Percentiles rank a stretch among this genome's conserved stretches.
These are phyloP conservation scores for Claviceps sp. DNA, from an alignment of 2,329 filamentous ascomycete genomes.

Conservation along the genomic window DNA sequence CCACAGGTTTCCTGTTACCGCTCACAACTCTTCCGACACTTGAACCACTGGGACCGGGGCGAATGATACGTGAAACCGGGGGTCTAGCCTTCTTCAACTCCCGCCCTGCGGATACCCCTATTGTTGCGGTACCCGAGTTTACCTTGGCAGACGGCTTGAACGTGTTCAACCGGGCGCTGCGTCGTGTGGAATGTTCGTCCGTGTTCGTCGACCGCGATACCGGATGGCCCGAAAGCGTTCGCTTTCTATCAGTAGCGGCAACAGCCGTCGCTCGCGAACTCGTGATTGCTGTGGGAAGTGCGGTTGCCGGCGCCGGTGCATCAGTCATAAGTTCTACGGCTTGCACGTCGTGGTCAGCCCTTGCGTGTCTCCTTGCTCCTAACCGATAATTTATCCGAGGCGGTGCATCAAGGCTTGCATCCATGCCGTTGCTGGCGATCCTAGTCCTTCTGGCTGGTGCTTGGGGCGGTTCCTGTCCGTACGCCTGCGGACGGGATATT, in stretches of 20 bases:
- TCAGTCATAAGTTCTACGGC: constrained; percentile 29
- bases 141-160: constrained; percentile 58
- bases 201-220: constrained; percentile 36
- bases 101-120: constrained; percentile 45
- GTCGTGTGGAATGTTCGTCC: constrained; percentile 48
- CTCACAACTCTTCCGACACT: constrained; percentile 79
- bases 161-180: constrained; percentile 57
- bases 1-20: constrained; percentile 67
- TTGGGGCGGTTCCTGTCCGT: constrained; percentile 33
- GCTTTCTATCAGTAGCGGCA: constrained; percentile 57
- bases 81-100: constrained; percentile 78
- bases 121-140: constrained; percentile 41
- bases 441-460: constrained; percentile 40
- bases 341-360: constrained; percentile 19
- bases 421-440: constrained; percentile 38
- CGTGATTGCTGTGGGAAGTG: constrained; percentile 24
- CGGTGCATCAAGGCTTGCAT: constrained; percentile 42
- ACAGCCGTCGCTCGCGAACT: constrained; percentile 19
- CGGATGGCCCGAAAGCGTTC: constrained; percentile 79
- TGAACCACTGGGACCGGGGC: constrained; percentile 50
- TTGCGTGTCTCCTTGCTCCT: constrained; percentile 28
- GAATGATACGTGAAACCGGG: constrained; percentile 51
- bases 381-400: constrained; percentile 50
- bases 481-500: constrained; percentile 11
- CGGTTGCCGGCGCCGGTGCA: constrained; percentile 18